A percentile compares a stretch with the other conserved stretches of the same genome.
These are phyloP conservation scores for Cladosporium sp. DNA, from an alignment of 2,329 filamentous ascomycete genomes.

Conservation along the genomic window DNA sequence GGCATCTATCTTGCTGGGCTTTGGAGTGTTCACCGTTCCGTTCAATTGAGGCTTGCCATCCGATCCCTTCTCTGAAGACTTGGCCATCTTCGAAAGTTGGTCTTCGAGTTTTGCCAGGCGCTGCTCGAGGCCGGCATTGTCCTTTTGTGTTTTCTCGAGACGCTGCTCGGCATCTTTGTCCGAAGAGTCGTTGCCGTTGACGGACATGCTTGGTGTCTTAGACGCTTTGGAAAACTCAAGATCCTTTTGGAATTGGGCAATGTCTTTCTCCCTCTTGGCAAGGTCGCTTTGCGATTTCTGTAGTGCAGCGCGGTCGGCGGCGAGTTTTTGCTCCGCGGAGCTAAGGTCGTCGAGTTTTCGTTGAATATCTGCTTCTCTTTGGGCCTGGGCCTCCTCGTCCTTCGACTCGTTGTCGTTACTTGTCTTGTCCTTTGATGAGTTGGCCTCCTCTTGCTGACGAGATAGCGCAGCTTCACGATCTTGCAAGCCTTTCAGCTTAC, in stretches of 20 bases:
- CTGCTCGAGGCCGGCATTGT: neutral
- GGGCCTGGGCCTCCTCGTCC: neutral
- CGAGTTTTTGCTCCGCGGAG: neutral
- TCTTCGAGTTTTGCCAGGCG: neutral
- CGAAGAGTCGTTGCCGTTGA: neutral
- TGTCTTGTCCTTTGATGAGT: neutral
- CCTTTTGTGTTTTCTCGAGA: slow-evolving; percentile 3
- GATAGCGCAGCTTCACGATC: slow-evolving; percentile 5
- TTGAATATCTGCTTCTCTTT: slow-evolving; percentile 5
- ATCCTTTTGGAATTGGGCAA: neutral
- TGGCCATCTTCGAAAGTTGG: neutral
- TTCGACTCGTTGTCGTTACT: neutral
- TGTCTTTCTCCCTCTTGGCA: slow-evolving; percentile 5
- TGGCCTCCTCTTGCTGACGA: neutral
- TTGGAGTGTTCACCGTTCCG: neutral
- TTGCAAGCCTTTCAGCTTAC: slow-evolving; percentile 9
- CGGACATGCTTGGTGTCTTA: neutral
- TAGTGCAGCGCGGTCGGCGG: neutral
- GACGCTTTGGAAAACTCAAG: neutral
- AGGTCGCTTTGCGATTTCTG: slow-evolving; percentile 4
- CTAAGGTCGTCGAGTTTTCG: slow-evolving; percentile 1
- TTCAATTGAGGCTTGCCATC: neutral
- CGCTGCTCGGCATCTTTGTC: neutral
- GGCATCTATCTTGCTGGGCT: neutral
- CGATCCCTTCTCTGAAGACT: neutral